phyloP scores from a whole-genome alignment of 306 rosid genomes.

The Vigna reflexopilosa region DNA sequence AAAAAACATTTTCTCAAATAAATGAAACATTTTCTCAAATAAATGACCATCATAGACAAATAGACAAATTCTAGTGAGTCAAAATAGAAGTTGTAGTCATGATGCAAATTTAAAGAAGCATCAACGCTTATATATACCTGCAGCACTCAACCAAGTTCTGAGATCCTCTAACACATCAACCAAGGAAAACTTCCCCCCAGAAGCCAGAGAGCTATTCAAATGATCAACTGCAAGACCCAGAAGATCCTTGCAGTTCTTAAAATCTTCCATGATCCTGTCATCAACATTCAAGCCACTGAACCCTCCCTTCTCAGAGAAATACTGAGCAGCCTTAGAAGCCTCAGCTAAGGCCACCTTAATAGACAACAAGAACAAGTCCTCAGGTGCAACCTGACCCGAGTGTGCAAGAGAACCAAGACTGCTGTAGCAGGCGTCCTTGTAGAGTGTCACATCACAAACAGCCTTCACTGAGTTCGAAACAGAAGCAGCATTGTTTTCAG shows the following conservation, averaged over 20 bases:
- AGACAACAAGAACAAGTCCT: slow-evolving; percentile 56
- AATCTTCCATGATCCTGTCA: slow-evolving; percentile 49
- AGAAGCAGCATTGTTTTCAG: background rate
- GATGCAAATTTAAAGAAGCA: background rate
- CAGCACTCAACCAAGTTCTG: slow-evolving; percentile 77
- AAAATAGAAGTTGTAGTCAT: too few species aligned
- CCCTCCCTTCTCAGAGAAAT: slow-evolving; percentile 50
- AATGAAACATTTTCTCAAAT: too few species aligned
- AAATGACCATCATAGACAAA: too few species aligned
- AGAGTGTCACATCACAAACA: slow-evolving; percentile 70
- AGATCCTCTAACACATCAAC: slow-evolving; percentile 64
- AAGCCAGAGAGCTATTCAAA: slow-evolving; percentile 56
- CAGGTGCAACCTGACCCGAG: slow-evolving; percentile 57
- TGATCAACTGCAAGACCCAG: slow-evolving; percentile 69
- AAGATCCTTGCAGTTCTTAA: slow-evolving; percentile 62
- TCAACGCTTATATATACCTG: slow-evolving; percentile 45
- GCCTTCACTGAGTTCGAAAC: slow-evolving; percentile 58
- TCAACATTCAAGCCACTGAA: slow-evolving; percentile 45
- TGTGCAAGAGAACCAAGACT: slow-evolving; percentile 53
- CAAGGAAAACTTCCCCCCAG: slow-evolving; percentile 48
- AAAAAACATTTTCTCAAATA: too few species aligned
- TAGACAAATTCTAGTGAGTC: too few species aligned
- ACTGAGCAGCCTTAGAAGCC: slow-evolving; percentile 40
- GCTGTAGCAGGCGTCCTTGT: slow-evolving; percentile 57
- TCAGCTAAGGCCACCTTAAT: slow-evolving; percentile 57